These are phyloP conservation scores for Seiridium cupressi DNA, from an alignment of 2,329 filamentous ascomycete species.

Conservation along the genomic window DNA sequence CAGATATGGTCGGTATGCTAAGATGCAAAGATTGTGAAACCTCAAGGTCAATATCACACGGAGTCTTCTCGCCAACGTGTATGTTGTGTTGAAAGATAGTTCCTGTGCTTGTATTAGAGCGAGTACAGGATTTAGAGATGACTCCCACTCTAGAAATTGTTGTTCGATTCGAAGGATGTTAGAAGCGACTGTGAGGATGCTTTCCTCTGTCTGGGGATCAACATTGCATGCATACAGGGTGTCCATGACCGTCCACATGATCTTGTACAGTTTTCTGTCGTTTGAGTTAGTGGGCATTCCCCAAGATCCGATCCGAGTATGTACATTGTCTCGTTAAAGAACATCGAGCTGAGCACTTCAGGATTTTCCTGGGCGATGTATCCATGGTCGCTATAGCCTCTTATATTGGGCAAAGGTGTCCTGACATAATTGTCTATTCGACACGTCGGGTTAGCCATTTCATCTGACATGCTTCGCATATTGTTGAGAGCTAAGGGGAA, in stretches of 20 bases:
- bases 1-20: conserved; percentile 28
- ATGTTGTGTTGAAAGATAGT: conserved; percentile 16
- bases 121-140: conserved; percentile 26
- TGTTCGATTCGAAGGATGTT: conserved; percentile 36
- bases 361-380: conserved; percentile 1
- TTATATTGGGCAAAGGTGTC: conserved; percentile 30
- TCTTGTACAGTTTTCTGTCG: conserved; percentile 29
- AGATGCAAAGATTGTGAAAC: conserved; percentile 29
- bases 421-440: conserved; percentile 35
- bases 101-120: conserved; percentile 20
- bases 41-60: conserved; percentile 36
- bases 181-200: conserved; percentile 26
- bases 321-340: conserved; percentile 4
- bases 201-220: conserved; percentile 26
- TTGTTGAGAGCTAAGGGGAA: too few relatives aligned
- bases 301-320: background rate
- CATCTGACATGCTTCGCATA: too few relatives aligned
- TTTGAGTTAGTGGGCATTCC: background rate
- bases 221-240: conserved; percentile 42
- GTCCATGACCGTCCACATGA: conserved; percentile 35
- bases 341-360: conserved; percentile 27
- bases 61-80: conserved; percentile 27
- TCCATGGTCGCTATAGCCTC: conserved; percentile 7
- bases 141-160: conserved; percentile 35
- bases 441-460: too few relatives aligned